Percentiles rank a stretch among this genome's conserved stretches.
Conservation (phyloP, 2,329 filamentous ascomycete species). For the Colletotrichum australisinense region DNA sequence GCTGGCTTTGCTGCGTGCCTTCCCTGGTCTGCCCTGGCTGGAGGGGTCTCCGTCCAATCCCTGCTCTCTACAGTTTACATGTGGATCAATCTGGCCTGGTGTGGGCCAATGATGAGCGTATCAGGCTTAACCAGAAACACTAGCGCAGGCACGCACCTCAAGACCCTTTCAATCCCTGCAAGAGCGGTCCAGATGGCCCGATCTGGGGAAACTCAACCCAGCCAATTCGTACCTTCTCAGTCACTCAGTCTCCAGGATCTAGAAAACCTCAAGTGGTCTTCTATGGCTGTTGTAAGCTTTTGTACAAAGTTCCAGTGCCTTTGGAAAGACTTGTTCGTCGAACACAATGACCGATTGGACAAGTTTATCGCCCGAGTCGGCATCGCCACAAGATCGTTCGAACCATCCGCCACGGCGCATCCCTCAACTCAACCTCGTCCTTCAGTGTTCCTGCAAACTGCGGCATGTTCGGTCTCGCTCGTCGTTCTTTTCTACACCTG, state of each 20-base stretch:
- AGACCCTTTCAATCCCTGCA: constrained; percentile 20
- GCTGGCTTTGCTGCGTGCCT: too few relatives aligned
- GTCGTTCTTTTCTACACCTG: constrained; percentile 13
- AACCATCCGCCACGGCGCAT: not conserved
- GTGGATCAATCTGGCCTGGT: not conserved
- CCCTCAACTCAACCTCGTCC: not conserved
- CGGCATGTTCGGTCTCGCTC: not conserved
- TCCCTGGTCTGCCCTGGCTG: not conserved
- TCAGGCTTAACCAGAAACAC: constrained; percentile 37
- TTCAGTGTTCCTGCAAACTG: not conserved
- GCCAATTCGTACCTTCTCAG: not conserved
- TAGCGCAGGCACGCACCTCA: constrained; percentile 36
- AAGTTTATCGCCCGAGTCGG: constrained; percentile 2
- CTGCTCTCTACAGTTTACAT: not conserved
- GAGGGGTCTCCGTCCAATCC: constrained; percentile 5
- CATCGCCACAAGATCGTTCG: not conserved
- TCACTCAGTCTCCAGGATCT: not conserved
- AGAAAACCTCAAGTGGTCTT: not conserved
- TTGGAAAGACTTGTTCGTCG: not conserved
- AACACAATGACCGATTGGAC: not conserved
- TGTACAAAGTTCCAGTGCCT: too few relatives aligned
- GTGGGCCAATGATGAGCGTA: constrained; percentile 8
- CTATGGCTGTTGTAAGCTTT: too few relatives aligned
- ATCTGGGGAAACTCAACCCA: constrained; percentile 15
- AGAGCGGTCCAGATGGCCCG: constrained; percentile 30